Base-by-base conservation (phyloP, 768 basidiomycete genomes). In the Leccinum rimulosum region DNA sequence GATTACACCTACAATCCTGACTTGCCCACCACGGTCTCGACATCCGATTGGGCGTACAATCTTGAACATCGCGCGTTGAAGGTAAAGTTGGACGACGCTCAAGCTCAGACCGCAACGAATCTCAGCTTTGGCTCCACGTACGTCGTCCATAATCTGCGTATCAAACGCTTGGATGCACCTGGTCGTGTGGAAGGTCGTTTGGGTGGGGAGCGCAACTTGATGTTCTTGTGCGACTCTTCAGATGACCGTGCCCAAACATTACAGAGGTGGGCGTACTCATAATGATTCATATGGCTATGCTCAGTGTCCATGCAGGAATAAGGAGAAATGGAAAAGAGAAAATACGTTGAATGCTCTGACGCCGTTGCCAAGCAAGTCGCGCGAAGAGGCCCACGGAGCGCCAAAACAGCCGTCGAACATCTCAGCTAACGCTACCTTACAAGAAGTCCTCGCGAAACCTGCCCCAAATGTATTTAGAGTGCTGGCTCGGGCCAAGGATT, bases 1-100 rank as follows among this genome's bases (percentile, higher is more conserved):
- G 88, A 90, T 68, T 89, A 88, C 65, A 86, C 86, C 2, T 67
- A 73, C 3, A 79, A 85, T 55, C 63, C 76, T 4, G 71, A 79
- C 53, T 71, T 87, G 36, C 65, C 72, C 5, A 60, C 69, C n/a
- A 58, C 68, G 3, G 57, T 65, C 19, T 66, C 62, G 28, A 54
- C 61, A 4, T 70, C 73, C 52, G 65, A 71, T 25, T 82, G 81
- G 78, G 73, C 78, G 3, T 56, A 54, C n/a, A 74, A 75, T n/a
- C 75, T 85, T n/a, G 73, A 79, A 38, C 79, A 80, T 17, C 76
- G 74, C 25, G 74, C 87, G 27, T 66, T 86, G 56, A 83, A 80
- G 60, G 77, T 89, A 48, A 68, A 72, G 11, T 69, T 89, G 25
- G 74, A 74, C n/a, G 79, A 83, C 27, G 71, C 70, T 9, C 86